Base-by-base conservation (phyloP, 2,329 filamentous ascomycete genomes). In the Pezicula carpinea region DNA sequence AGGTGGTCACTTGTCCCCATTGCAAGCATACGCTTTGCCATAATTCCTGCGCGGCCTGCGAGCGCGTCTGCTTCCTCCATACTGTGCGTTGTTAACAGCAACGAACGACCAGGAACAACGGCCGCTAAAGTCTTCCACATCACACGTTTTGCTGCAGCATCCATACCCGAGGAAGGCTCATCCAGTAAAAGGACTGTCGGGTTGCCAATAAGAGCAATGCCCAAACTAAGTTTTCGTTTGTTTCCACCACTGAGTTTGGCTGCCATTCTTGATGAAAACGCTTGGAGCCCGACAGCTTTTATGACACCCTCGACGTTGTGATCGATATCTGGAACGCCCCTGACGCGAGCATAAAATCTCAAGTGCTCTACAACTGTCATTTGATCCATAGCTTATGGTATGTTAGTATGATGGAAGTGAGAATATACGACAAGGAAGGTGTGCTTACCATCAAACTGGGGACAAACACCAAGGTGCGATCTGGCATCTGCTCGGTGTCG, bases 51-150 rank as follows among this genome's bases (percentile, higher is more conserved):
- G 1, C 89, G 78, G 23, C 82, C 82, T 0, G 91, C 91, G 2
- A 97, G 74, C 1, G 90, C 90, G 60, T 95, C 89, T 0, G 91
- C 92, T 68, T 96, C 92, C 64, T 96, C 91, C 90, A 96, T 96
- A 41, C 82, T 88, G 65, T 97, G 92, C 0, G 92, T 96, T 0
- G 92, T 96, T 15, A 97, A 76, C 2, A 97, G 74, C 14, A 96
- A 80, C 0, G 85, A 87, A n/a, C 91, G 79, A 0, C 89, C 89
- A 0, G 82, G 78, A 0, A 85, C 83, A 3, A 91, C 83, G 1
- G 82, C 77, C 3, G 80, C 79, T 1, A 96, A 74, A 0, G 90
- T 95, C 47, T 81, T 81, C 92, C 92, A 96, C 87, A 97, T 95
- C 54, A 95, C 79, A 35, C 92, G 80, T 66, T 96, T 96, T 0